Base-by-base conservation (phyloP, 345 rosid genomes). In the Ceriops tagal region DNA sequence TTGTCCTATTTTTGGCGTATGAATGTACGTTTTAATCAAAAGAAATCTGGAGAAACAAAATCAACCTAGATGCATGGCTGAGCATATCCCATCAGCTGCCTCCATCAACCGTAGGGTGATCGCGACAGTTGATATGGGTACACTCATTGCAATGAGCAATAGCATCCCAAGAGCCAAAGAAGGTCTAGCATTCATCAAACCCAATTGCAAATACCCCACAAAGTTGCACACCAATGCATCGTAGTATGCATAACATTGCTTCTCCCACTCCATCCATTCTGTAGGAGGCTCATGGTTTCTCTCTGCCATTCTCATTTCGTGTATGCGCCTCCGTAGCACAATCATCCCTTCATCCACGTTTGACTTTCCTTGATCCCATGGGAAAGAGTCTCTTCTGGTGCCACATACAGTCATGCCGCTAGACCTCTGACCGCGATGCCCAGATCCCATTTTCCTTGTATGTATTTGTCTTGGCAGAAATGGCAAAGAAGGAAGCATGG, bases 231-330 rank as follows among this genome's bases (percentile, higher is more conserved):
- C 35, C 22, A 72, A 30, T 15, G 57, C 64, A 0, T 65, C 75
- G 3, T 72, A 65, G 21, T 21, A 31, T 8, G 69, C 57, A 34
- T 65, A 72, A 16, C 47, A 57, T 26, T 72, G 75, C 59, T 72
- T 72, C 69, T 72, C 75, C 75, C 75, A 72, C 7, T 65, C 52
- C 69, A 65, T 65, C 75, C 75, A 72, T 24, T 72, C 70, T 11
- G 4, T 52, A 11, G 75, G 75, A 19, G 75, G 75, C 59, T 65
- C 70, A 8, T 65, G 58, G 47, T 65, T 72, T 46, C 64, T 57
- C 70, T 72, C 75, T 18, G 52, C 61, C 63, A 72, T 72, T 39
- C 65, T 65, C 75, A 72, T 72, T 51, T 72, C 75, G 24, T 34
- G 69, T 22, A 72, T 65, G 19, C 75, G 69, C 59, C 58, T 72